Evolutionary conservation across 2,329 filamentous ascomycete genomes (phyloP).

Genomic region (Aureobasidium sp.): DNA sequence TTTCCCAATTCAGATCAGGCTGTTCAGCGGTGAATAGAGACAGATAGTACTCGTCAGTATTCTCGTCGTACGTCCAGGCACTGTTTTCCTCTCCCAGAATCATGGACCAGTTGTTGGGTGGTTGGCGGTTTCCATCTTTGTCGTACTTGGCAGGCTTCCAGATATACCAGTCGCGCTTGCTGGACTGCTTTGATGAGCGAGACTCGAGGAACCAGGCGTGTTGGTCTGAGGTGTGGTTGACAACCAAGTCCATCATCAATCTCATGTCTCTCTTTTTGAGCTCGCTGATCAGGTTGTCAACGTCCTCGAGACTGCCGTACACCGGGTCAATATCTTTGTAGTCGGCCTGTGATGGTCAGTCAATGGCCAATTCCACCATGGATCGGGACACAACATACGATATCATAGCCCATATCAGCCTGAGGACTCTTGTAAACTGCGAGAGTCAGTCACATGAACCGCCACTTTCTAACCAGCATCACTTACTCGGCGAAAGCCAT

Average conservation of each 20-base stretch:
- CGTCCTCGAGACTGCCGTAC: slow-evolving; percentile 40
- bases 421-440: slow-evolving; percentile 43
- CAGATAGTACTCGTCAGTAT: slow-evolving; percentile 40
- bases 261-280: slow-evolving; percentile 40
- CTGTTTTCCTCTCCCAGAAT: slow-evolving; percentile 29
- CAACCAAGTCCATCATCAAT: slow-evolving; percentile 41
- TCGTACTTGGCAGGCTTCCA: slow-evolving; percentile 54
- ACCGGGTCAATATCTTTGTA: slow-evolving; percentile 40
- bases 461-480: background rate
- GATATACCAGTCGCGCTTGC: slow-evolving; percentile 57
- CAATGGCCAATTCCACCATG: background rate
- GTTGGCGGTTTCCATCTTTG: slow-evolving; percentile 43
- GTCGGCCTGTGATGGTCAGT: slow-evolving; percentile 20
- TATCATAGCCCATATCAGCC: slow-evolving; percentile 48
- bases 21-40: slow-evolving; percentile 40
- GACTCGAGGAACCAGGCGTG: slow-evolving; percentile 53
- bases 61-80: slow-evolving; percentile 40
- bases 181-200: slow-evolving; percentile 41
- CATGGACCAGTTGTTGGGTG: slow-evolving; percentile 48
- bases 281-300: slow-evolving; percentile 37
- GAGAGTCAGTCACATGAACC: slow-evolving; percentile 17
- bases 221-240: slow-evolving; percentile 37
- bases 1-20: slow-evolving; percentile 43
- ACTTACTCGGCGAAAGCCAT: slow-evolving; percentile 49
- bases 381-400: slow-evolving; percentile 18